Percentiles rank a stretch among this genome's conserved stretches.
Conservation (phyloP, 768 basidiomycete genomes). For the Suillus bovinus region DNA sequence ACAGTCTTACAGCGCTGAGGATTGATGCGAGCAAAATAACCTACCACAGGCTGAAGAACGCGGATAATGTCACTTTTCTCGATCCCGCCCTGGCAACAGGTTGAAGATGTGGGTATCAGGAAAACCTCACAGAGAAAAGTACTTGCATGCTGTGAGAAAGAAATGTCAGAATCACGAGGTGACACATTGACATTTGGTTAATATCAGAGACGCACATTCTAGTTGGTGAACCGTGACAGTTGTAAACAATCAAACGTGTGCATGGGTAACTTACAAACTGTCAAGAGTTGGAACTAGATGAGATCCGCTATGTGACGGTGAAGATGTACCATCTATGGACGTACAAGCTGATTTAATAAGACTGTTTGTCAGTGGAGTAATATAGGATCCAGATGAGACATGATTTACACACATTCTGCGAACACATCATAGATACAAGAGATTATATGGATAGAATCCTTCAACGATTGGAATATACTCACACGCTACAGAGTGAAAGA, state of each 20-base stretch:
- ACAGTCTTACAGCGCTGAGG: neutral
- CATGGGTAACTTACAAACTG: neutral
- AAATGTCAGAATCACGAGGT: neutral
- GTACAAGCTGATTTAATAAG: neutral
- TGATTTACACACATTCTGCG: neutral
- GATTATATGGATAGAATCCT: neutral
- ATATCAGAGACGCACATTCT: neutral
- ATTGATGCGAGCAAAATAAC: neutral
- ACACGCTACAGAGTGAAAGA: neutral
- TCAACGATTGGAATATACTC: neutral
- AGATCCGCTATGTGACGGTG: neutral
- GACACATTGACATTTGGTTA: neutral
- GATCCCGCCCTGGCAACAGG: fast-evolving
- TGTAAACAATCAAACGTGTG: neutral
- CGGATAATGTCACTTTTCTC: fast-evolving
- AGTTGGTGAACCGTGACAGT: neutral
- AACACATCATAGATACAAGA: neutral
- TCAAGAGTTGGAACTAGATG: neutral
- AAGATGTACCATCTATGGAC: neutral
- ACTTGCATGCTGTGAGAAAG: neutral
- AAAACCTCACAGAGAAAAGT: neutral
- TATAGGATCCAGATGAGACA: neutral
- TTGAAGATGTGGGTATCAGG: neutral
- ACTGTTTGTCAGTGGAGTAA: neutral
- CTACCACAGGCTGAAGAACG: neutral